Conservation (phyloP, 1,284 basidiomycete species). For the Microbotryomycetes sp. region DNA sequence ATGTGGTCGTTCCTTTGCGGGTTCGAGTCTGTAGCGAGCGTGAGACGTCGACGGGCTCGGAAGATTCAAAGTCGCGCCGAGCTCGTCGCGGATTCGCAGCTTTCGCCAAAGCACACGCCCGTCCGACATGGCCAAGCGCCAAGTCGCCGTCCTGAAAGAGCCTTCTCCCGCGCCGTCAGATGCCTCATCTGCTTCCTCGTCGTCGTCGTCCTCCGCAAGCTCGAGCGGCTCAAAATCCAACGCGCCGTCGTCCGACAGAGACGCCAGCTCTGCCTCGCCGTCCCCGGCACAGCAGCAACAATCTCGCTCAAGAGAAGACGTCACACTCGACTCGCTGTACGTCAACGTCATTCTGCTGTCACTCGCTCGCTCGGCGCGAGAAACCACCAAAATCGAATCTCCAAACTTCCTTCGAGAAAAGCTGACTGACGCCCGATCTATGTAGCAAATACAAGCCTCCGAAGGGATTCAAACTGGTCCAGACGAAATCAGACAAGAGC, state of each 20-base stretch:
- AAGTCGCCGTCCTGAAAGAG: not conserved
- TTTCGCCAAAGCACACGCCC: not conserved
- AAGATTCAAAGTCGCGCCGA: not conserved
- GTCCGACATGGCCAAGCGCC: not conserved
- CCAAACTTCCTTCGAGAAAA: not conserved
- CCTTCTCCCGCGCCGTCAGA: not conserved
- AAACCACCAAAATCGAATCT: not conserved
- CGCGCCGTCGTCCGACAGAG: not conserved
- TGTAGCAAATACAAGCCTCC: constrained; percentile 25
- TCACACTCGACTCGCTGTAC: not conserved
- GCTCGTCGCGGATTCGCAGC: not conserved
- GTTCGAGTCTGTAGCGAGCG: not conserved
- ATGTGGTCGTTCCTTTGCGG: not conserved
- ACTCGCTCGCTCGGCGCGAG: not conserved
- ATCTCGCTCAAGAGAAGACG: not conserved
- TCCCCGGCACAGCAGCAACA: constrained; percentile 7
- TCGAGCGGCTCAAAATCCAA: constrained; percentile 1
- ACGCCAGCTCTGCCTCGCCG: not conserved
- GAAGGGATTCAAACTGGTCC: constrained; percentile 7
- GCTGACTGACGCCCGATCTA: too few relatives aligned
- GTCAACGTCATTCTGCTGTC: not conserved
- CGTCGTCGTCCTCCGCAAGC: not conserved
- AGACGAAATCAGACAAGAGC: not conserved
- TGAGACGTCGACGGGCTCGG: too few relatives aligned
- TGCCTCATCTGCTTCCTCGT: not conserved